Evolutionary conservation across 306 rosid genomes (phyloP), one percentile per base, ranked within the genome.

Genomic region (Cicer arietinum): DNA sequence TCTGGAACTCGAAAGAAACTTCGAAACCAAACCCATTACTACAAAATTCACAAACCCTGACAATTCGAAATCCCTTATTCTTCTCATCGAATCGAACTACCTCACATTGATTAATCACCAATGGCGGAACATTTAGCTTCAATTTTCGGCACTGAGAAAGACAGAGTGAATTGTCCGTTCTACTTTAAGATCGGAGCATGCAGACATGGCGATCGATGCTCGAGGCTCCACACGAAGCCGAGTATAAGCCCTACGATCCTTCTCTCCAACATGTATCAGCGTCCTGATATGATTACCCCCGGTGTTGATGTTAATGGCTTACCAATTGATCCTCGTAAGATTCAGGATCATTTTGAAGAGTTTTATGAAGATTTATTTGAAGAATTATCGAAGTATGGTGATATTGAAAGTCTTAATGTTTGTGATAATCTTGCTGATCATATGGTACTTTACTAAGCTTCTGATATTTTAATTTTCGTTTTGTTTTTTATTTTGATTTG

Each of bases 161-260:
- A 88, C 83, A 58, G 96, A 14, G 96, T 88, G 47, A 90, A 90
- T 44, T 88, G 96, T 45, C 91, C 96, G 7, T 90, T 90, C 83
- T 90, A 88, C 81, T 90, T 88, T 83, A 90, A 90, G 79, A 88
- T 90, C 62, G 96, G 96, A 8, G 96, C 96, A 6, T 90, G 96
- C 44, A 81, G 96, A 14, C 96, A 90, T 5, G 93, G 93, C 0
- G 96, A 90, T 18, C 84, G 93, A 16, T 90, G 93, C 58, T 86
- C 93, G 0, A 76, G 93, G 46, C 87, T 90, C 4, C 96, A 90
- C 73, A 86, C 96, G 0, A 90, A 90, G 66, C 96, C 96, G 18
- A 83, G 91, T 59, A 80, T 90, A 20, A 90, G 96, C 82, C 91
- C 93, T 0, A 90, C 96, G 0, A 69, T 90, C 3, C 43, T 90